Percentiles rank a stretch among this genome's conserved stretches.
phyloP scores from a whole-genome alignment of 192 early-diverging fungal species.

The Phycomyces blakesleeanus region DNA sequence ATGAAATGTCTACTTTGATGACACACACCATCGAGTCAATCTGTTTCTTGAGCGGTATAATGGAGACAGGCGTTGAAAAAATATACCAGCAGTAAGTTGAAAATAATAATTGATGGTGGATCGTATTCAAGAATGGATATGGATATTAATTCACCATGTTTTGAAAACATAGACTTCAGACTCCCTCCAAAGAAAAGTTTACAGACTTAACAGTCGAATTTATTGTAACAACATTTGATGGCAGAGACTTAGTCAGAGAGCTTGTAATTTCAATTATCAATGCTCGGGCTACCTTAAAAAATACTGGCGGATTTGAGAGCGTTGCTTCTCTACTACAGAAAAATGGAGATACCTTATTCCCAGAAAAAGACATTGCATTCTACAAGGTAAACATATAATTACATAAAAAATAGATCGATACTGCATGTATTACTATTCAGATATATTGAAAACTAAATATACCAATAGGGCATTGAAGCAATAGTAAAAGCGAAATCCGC shows the following conservation, averaged over 20 bases:
- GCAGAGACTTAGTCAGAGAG: constrained; percentile 15
- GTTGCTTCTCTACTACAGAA: constrained; percentile 14
- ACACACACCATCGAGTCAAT: constrained; percentile 22
- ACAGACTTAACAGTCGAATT: constrained; percentile 19
- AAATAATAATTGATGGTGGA: not conserved
- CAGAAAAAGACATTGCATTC: constrained; percentile 18
- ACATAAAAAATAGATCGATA: no score
- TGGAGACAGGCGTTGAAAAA: constrained; percentile 4
- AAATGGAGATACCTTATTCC: constrained; percentile 16
- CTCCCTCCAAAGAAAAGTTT: not conserved
- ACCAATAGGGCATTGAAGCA: constrained; percentile 20
- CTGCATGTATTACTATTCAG: constrained; percentile 1
- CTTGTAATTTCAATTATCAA: constrained; percentile 21
- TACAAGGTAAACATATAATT: no score
- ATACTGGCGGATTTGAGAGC: constrained; percentile 3
- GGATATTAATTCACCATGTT: not conserved
- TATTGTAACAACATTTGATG: constrained; percentile 19
- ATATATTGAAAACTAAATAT: not conserved
- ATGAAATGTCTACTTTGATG: constrained; percentile 23
- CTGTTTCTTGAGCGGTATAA: constrained; percentile 13
- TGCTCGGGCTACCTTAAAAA: not conserved
- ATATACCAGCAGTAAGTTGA: constrained; percentile 5
- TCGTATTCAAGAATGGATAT: no score
- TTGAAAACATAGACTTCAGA: not conserved
- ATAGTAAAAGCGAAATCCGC: constrained; percentile 10